These are phyloP conservation scores for Parsonsia alboflavescens DNA, from an alignment of 257 asterid genomes.

Conservation along the genomic window DNA sequence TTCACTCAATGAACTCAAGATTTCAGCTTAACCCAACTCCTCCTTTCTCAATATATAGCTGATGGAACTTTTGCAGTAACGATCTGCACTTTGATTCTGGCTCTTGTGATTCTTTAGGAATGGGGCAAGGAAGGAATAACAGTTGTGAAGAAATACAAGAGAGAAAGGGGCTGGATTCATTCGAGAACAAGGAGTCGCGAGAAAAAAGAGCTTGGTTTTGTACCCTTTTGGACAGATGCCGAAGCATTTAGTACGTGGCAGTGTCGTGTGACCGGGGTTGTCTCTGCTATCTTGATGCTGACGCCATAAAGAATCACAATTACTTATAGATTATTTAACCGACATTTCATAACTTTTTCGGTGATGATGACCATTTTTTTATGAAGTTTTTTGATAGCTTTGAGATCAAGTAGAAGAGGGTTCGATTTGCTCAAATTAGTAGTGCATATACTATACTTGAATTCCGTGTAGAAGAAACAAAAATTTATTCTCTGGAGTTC, in stretches of 20 bases:
- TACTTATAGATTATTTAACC: slow-evolving; percentile 10
- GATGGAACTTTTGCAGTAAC: neutral
- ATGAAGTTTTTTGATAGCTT: neutral
- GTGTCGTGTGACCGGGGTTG: slow-evolving; percentile 14
- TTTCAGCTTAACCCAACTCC: neutral
- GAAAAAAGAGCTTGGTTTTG: neutral
- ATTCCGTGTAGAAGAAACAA: neutral
- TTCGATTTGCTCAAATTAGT: neutral
- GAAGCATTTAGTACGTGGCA: slow-evolving; percentile 25
- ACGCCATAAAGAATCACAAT: slow-evolving; percentile 6
- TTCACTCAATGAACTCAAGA: neutral
- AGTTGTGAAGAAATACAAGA: neutral
- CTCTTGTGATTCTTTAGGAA: slow-evolving; percentile 3
- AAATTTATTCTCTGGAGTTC: no score
- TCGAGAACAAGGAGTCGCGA: neutral
- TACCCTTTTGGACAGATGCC: slow-evolving; percentile 23
- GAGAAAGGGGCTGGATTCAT: no score
- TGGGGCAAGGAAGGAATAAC: slow-evolving; percentile 14
- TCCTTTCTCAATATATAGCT: neutral
- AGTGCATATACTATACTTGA: neutral
- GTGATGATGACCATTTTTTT: neutral
- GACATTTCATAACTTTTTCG: slow-evolving; percentile 15
- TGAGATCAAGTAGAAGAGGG: neutral
- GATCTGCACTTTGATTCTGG: neutral
- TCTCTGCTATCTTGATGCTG: slow-evolving; percentile 22